A percentile compares a stretch with the other conserved stretches of the same genome.
These are phyloP conservation scores for Venturia nashicola DNA, from an alignment of 2,329 filamentous ascomycete genomes.

Conservation along the genomic window DNA sequence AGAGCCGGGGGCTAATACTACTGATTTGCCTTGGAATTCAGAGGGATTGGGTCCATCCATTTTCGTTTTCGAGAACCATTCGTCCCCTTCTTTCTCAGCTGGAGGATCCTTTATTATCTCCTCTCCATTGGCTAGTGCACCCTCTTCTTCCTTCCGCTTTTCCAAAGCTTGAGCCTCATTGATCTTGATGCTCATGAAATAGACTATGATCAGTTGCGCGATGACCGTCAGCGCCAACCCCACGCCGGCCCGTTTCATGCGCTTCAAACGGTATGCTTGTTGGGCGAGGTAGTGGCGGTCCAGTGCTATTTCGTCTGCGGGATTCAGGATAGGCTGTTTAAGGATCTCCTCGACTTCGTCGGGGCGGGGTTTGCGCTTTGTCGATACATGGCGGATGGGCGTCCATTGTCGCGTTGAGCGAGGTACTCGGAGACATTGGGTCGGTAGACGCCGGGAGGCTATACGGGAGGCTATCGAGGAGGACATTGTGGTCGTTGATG, in stretches of 20 bases:
- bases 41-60: conserved; percentile 13
- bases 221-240: conserved; percentile 1
- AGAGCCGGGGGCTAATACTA: conserved; percentile 50
- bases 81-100: neutral
- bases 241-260: conserved; percentile 5
- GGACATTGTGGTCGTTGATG: neutral
- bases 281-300: neutral
- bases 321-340: conserved; percentile 2
- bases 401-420: neutral
- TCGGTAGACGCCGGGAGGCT: neutral
- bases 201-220: neutral
- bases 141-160: neutral
- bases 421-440: neutral
- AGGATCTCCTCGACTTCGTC: neutral
- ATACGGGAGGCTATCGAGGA: neutral
- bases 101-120: neutral
- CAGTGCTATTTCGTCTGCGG: conserved; percentile 2
- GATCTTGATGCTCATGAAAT: conserved; percentile 4
- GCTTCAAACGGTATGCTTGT: neutral
- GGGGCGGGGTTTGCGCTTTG: neutral
- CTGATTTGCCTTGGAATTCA: conserved; percentile 41
- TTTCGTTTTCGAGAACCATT: neutral
- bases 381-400: neutral
- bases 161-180: conserved; percentile 1
- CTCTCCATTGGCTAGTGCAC: neutral